Evolutionary conservation across 2,329 filamentous ascomycete species (phyloP), one percentile per base, ranked within the genome.

Genomic region (Fusarium sp.): DNA sequence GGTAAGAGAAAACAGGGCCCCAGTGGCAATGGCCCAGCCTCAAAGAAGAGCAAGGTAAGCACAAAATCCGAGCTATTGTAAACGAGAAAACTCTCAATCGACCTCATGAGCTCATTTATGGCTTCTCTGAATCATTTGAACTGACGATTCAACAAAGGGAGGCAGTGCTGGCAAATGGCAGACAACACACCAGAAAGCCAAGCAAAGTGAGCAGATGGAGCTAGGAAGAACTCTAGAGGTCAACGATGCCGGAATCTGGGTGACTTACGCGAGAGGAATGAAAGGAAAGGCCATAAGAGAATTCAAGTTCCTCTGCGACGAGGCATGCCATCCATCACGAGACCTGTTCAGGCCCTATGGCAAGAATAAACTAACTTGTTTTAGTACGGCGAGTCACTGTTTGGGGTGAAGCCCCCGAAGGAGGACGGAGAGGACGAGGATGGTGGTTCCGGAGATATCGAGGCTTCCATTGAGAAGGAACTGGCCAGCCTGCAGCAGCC

Each of bases 231-330:
- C 78, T 14, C 78, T 94, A 47, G 87, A 92, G 70, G 82, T 90
- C 7, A 91, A 91, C 7, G 90, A 94, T 73, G 82, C 84, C 52
- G 92, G 92, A 7, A 88, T 95, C 60, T 95, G 91, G 91, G 89
- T 90, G 27, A 94, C 92, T 0, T 94, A 91, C 75, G 88, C 90
- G 51, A 86, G 90, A 75, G 87, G 87, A 68, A 90, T 91, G 81
- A 91, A 92, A 78, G 83, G 82, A 41, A 90, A 89, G 77, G 90
- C 91, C 15, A 85, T 91, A 4, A 82, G 84, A 49, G 92, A 95
- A 75, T 83, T 94, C 65, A 83, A 83, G 58, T 79, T 85, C 60
- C 79, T 94, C 22, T 91, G 93, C 73, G 84, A 90, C 43, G 85
- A 91, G 81, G 90, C 92, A 78, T 63, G 53, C 20, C 35, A 41